Percentiles rank a stretch among this genome's conserved stretches.
These are phyloP conservation scores for Nematodospora anomalae DNA, from an alignment of 1,139 yeast species.

Conservation along the genomic window DNA sequence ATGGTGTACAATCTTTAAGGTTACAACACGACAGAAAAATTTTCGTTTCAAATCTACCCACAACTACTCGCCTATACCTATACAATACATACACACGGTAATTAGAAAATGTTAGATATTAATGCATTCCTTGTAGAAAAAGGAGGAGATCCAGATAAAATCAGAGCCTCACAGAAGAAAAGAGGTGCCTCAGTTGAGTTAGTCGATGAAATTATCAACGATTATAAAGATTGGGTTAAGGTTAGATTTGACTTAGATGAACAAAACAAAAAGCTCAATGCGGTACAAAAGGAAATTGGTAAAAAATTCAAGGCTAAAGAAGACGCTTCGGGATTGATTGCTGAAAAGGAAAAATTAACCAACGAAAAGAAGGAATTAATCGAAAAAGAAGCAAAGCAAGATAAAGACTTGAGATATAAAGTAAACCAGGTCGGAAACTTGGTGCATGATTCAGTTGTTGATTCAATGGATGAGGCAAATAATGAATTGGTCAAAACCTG, in stretches of 20 bases:
- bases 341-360: slow-evolving; percentile 73
- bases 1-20: too few relatives aligned
- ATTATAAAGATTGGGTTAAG: slow-evolving; percentile 89
- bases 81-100: too few relatives aligned
- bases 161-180: slow-evolving; percentile 85
- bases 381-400: slow-evolving; percentile 76
- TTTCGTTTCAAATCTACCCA: neutral
- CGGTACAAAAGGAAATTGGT: slow-evolving; percentile 90
- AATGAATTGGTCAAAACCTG: slow-evolving; percentile 85
- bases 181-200: slow-evolving; percentile 94
- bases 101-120: slow-evolving; percentile 77
- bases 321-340: slow-evolving; percentile 82
- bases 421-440: slow-evolving; percentile 91
- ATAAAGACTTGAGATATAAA: slow-evolving; percentile 68
- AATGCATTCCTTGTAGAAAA: slow-evolving; percentile 88
- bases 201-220: slow-evolving; percentile 91
- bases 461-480: slow-evolving; percentile 85
- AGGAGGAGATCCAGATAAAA: slow-evolving; percentile 92
- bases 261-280: slow-evolving; percentile 81
- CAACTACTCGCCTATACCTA: neutral
- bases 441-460: slow-evolving; percentile 88
- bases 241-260: slow-evolving; percentile 91
- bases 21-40: neutral
- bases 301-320: slow-evolving; percentile 90
- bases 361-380: slow-evolving; percentile 67